Percentiles rank a stretch among this genome's conserved stretches.
Conservation (phyloP, 2,329 filamentous ascomycete genomes). For the Hypocrella siamensis region DNA sequence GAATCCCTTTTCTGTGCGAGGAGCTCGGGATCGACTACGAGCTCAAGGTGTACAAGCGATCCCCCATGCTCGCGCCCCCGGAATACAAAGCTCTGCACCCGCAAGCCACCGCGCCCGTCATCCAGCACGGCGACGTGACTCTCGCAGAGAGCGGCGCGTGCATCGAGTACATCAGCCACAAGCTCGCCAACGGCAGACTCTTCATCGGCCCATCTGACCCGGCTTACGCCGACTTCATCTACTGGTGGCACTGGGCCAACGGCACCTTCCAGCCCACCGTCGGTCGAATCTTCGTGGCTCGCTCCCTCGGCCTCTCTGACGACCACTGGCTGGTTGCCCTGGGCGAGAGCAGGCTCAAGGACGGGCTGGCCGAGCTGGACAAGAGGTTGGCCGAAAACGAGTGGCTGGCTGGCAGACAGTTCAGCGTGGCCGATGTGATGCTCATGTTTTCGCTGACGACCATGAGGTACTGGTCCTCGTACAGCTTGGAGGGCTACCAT, state of each 20-base stretch:
- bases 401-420: conserved; percentile 44
- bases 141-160: conserved; percentile 45
- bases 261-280: conserved; percentile 25
- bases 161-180: conserved; percentile 44
- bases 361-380: conserved; percentile 33
- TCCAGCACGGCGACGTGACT: conserved; percentile 37
- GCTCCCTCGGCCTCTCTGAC: conserved; percentile 1
- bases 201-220: conserved; percentile 25
- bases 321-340: conserved; percentile 14
- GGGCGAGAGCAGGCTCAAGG: conserved; percentile 16
- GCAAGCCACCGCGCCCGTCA: conserved; percentile 41
- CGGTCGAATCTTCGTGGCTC: conserved; percentile 19
- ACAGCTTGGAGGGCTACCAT: conserved; percentile 22
- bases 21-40: conserved; percentile 41
- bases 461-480: conserved; percentile 34
- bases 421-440: conserved; percentile 54
- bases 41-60: conserved; percentile 10
- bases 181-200: conserved; percentile 33
- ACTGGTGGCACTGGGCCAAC: conserved; percentile 47
- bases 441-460: conserved; percentile 44
- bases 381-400: conserved; percentile 26
- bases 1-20: conserved; percentile 48
- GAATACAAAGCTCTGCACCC: conserved; percentile 29
- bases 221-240: conserved; percentile 44
- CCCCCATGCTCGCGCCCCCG: conserved; percentile 16